Percentiles rank a stretch among this genome's conserved stretches.
These are phyloP conservation scores for Hirschioporus abietinus DNA, from an alignment of 768 basidiomycete species.

Conservation along the genomic window DNA sequence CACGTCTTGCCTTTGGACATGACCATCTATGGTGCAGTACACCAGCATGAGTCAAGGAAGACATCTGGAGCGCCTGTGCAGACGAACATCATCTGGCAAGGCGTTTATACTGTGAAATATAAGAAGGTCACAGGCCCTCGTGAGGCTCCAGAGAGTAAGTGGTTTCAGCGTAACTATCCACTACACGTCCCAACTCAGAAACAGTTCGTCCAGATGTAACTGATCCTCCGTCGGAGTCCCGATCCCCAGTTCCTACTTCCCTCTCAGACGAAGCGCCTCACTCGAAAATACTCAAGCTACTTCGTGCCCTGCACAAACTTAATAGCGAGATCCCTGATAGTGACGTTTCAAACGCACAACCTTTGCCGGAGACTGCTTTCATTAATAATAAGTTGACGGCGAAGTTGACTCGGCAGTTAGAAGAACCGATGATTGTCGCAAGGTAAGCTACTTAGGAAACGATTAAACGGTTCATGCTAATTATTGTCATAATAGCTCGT, in stretches of 20 bases:
- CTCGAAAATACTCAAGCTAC: slow-evolving; percentile 84
- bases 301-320: slow-evolving; percentile 81
- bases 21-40: slow-evolving; percentile 95
- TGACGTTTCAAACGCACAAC: slow-evolving; percentile 41
- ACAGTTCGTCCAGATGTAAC: slow-evolving; percentile 33
- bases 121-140: slow-evolving; percentile 84
- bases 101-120: slow-evolving; percentile 87
- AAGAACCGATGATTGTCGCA: slow-evolving; percentile 98
- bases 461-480: not conserved
- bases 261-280: slow-evolving; percentile 81
- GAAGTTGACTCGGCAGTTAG: slow-evolving; percentile 93
- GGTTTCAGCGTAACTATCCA: not conserved
- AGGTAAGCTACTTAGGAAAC: slow-evolving; percentile 46
- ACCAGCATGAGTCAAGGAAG: slow-evolving; percentile 83
- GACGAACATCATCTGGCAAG: slow-evolving; percentile 80
- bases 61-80: slow-evolving; percentile 52
- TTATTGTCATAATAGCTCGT: slow-evolving; percentile 55
- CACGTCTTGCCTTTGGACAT: slow-evolving; percentile 77
- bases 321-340: slow-evolving; percentile 71
- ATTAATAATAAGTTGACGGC: slow-evolving; percentile 98
- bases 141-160: slow-evolving; percentile 54
- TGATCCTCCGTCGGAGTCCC: slow-evolving; percentile 43
- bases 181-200: slow-evolving; percentile 1
- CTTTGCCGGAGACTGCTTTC: slow-evolving; percentile 78
- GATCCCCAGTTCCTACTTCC: slow-evolving; percentile 67